Percentiles rank a stretch among this genome's conserved stretches.
Conservation (phyloP, 1,284 basidiomycete species). For the Austroboletus niveus region DNA sequence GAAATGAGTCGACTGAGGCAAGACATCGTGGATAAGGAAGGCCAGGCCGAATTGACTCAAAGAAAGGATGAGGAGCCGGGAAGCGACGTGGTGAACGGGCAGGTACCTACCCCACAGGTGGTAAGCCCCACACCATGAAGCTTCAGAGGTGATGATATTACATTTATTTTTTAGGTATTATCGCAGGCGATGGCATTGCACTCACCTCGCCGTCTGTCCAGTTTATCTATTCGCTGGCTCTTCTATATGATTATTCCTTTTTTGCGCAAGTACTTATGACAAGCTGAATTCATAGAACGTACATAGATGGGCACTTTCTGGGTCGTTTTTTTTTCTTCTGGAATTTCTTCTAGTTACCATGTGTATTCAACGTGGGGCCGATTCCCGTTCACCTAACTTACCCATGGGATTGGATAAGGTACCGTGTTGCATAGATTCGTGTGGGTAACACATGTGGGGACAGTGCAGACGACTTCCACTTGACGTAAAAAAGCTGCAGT, state of each 20-base stretch:
- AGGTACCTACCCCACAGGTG: slow-evolving; percentile 32
- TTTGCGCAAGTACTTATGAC: slow-evolving; percentile 30
- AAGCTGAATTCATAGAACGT: slow-evolving; percentile 25
- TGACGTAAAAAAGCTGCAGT: not conserved
- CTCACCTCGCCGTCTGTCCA: slow-evolving; percentile 19
- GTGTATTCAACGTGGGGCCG: slow-evolving; percentile 20
- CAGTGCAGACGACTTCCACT: not conserved
- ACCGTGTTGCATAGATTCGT: slow-evolving; percentile 9
- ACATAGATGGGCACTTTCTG: slow-evolving; percentile 20
- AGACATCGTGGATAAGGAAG: slow-evolving; percentile 41
- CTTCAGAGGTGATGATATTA: slow-evolving; percentile 30
- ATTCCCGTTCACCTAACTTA: slow-evolving; percentile 11
- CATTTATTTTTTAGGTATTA: slow-evolving; percentile 22
- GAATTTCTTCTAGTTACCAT: slow-evolving; percentile 13
- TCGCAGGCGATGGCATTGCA: slow-evolving; percentile 25
- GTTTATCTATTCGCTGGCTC: slow-evolving; percentile 34
- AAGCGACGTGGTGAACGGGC: slow-evolving; percentile 31
- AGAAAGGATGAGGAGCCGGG: slow-evolving; percentile 27
- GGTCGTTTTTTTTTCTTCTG: slow-evolving; percentile 9
- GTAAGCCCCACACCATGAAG: slow-evolving; percentile 36
- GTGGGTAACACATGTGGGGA: not conserved
- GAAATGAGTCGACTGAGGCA: slow-evolving; percentile 69
- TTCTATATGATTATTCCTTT: slow-evolving; percentile 41
- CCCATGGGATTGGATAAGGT: slow-evolving; percentile 10
- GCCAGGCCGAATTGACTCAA: slow-evolving; percentile 27